phyloP scores from a whole-genome alignment of 768 basidiomycete species.

The Mycena floridula region DNA sequence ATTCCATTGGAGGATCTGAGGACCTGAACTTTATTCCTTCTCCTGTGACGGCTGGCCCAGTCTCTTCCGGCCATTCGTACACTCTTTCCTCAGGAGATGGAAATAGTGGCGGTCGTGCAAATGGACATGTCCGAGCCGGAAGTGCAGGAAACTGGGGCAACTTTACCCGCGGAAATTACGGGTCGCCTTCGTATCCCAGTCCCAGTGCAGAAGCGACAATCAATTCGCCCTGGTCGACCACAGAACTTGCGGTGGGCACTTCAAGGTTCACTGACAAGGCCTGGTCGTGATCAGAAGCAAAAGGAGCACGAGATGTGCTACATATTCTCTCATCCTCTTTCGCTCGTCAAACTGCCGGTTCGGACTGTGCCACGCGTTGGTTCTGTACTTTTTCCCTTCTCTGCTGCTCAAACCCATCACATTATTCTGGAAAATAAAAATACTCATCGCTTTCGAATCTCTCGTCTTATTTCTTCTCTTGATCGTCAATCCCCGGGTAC shows the following conservation, averaged over 20 bases:
- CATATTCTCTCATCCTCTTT: slow-evolving; percentile 6
- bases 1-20: slow-evolving; percentile 75
- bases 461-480: slow-evolving; percentile 21
- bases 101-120: slow-evolving; percentile 35
- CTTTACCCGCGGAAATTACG: slow-evolving; percentile 48
- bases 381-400: slow-evolving; percentile 11
- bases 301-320: no score
- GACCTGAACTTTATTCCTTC: slow-evolving; percentile 54
- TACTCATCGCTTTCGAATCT: slow-evolving; percentile 4
- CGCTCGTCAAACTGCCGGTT: slow-evolving; percentile 15
- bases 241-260: slow-evolving; percentile 42
- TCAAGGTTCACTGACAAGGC: slow-evolving; percentile 55
- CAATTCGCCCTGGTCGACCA: slow-evolving; percentile 54
- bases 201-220: slow-evolving; percentile 50
- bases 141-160: slow-evolving; percentile 79
- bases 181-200: slow-evolving; percentile 47
- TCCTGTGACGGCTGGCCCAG: slow-evolving; percentile 37
- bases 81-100: slow-evolving; percentile 37
- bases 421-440: background rate
- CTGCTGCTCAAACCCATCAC: slow-evolving; percentile 8
- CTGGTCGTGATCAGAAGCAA: slow-evolving; percentile 36
- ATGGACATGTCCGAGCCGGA: slow-evolving; percentile 70
- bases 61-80: slow-evolving; percentile 39
- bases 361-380: slow-evolving; percentile 31
- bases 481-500: slow-evolving; percentile 32